These are phyloP conservation scores for Umbilicus rupestris DNA, from an alignment of 164 flowering plant genomes.

Conservation along the genomic window DNA sequence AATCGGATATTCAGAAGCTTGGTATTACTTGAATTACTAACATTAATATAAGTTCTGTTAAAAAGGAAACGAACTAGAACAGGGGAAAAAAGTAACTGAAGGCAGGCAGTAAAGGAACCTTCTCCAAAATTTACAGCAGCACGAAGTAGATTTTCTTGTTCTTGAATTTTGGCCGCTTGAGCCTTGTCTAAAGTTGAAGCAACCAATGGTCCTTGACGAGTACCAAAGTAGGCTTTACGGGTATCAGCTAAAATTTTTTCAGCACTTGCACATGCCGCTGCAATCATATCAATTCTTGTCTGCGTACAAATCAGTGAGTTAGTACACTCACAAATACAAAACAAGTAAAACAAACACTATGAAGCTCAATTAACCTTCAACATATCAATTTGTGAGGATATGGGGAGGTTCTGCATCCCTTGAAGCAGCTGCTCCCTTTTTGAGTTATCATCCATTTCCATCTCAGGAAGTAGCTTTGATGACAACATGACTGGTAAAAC, in stretches of 20 bases:
- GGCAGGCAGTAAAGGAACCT: conserved; percentile 30
- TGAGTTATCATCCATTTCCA: conserved; percentile 73
- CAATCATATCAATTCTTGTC: conserved; percentile 88
- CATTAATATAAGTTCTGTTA: background rate
- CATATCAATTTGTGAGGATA: conserved; percentile 72
- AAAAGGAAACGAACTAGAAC: background rate
- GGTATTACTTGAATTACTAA: background rate
- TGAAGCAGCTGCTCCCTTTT: conserved; percentile 77
- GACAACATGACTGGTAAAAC: conserved; percentile 93
- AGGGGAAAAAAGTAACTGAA: background rate
- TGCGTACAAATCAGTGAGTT: conserved; percentile 30
- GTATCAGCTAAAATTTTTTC: conserved; percentile 79
- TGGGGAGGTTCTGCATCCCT: conserved; percentile 72
- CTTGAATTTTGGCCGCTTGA: conserved; percentile 90
- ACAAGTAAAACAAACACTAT: background rate
- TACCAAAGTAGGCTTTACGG: conserved; percentile 79
- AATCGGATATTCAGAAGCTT: no score
- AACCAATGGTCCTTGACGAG: conserved; percentile 62
- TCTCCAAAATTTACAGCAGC: conserved; percentile 60
- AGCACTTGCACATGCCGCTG: conserved; percentile 91
- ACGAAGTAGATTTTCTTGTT: conserved; percentile 19
- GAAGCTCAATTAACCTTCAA: conserved; percentile 44
- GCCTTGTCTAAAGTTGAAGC: conserved; percentile 75
- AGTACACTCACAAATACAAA: conserved; percentile 23
- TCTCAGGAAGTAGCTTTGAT: conserved; percentile 86